A percentile compares a stretch with the other conserved stretches of the same genome.
phyloP scores from a whole-genome alignment of 768 basidiomycete genomes.

The Rhizopogon sp. region DNA sequence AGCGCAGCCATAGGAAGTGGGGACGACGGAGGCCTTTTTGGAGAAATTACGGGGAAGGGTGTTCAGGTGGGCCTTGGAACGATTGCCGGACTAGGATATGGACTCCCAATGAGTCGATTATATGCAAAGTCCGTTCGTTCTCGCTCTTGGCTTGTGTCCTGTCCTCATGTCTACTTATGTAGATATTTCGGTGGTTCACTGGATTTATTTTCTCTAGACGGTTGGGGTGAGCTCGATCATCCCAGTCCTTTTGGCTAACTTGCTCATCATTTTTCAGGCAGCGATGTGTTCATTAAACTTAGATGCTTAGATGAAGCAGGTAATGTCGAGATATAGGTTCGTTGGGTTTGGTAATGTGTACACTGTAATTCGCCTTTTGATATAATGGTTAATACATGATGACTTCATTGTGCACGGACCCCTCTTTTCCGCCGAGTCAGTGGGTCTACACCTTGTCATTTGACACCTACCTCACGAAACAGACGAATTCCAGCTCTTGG shows the following conservation, averaged over 20 bases:
- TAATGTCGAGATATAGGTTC: constrained; percentile 40
- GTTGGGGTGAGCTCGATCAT: constrained; percentile 57
- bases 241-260: neutral
- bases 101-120: constrained; percentile 73
- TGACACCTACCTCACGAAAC: no score
- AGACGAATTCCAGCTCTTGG: no score
- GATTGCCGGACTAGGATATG: constrained; percentile 86
- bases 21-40: constrained; percentile 56
- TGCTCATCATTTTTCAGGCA: constrained; percentile 25
- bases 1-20: constrained; percentile 53
- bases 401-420: neutral
- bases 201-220: constrained; percentile 75
- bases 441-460: no score
- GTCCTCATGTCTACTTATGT: constrained; percentile 5
- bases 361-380: neutral
- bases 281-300: constrained; percentile 51
- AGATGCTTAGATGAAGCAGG: constrained; percentile 45
- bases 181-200: constrained; percentile 87
- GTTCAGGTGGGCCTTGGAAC: constrained; percentile 82
- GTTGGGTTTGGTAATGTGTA: neutral
- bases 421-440: no score
- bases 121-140: constrained; percentile 49
- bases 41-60: constrained; percentile 73
- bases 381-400: neutral
- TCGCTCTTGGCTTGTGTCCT: neutral